phyloP scores from a whole-genome alignment of 768 basidiomycete species.

The Auricularia sp. region DNA sequence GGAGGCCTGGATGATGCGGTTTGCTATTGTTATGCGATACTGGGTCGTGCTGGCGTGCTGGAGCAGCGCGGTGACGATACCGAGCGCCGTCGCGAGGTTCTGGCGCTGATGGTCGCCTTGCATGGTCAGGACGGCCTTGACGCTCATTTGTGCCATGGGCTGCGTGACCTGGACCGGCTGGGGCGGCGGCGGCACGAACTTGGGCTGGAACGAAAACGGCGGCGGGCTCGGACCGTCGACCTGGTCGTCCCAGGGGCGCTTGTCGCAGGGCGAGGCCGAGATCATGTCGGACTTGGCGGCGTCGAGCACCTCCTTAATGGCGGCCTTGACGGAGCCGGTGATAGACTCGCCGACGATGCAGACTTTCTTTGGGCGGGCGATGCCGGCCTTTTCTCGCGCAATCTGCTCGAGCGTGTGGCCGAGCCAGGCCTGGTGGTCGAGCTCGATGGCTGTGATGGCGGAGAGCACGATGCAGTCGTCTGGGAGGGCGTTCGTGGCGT shows the following conservation, averaged over 20 bases:
- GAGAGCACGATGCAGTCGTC: constrained; percentile 59
- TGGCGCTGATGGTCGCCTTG: constrained; percentile 76
- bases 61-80: constrained; percentile 49
- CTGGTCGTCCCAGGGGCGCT: constrained; percentile 22
- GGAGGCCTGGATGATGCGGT: constrained; percentile 36
- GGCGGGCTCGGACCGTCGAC: constrained; percentile 24
- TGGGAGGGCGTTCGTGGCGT: constrained; percentile 88
- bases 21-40: constrained; percentile 13
- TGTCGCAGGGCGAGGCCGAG: constrained; percentile 23
- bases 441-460: constrained; percentile 76
- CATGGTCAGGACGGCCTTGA: constrained; percentile 51
- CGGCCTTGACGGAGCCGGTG: constrained; percentile 26
- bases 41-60: constrained; percentile 23
- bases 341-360: constrained; percentile 15
- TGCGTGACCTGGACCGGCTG: constrained; percentile 35
- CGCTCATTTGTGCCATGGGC: constrained; percentile 31
- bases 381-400: constrained; percentile 73
- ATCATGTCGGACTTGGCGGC: constrained; percentile 27
- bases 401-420: constrained; percentile 68
- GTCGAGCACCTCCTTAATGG: constrained; percentile 34
- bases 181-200: constrained; percentile 25
- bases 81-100: constrained; percentile 65
- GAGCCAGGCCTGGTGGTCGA: constrained; percentile 89
- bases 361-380: constrained; percentile 55
- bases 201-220: constrained; percentile 20